A percentile compares a stretch with the other conserved stretches of the same genome.
phyloP scores from a whole-genome alignment of 208 protist genomes.

The Lotmaria passim region DNA sequence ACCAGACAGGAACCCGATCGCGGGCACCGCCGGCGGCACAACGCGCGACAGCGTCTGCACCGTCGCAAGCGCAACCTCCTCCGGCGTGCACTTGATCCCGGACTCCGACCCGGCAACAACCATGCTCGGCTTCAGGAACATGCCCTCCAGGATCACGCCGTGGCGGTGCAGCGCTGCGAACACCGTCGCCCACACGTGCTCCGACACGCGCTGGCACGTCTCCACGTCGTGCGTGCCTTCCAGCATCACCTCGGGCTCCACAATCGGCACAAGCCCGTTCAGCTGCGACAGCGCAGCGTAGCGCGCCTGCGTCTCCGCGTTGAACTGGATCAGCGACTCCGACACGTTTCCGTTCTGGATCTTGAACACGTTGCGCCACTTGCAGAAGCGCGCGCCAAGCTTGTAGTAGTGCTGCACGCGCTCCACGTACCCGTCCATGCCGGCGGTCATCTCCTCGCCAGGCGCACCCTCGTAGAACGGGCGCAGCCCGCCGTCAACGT shows the following conservation, averaged over 20 bases:
- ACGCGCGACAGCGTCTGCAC: slow-evolving; percentile 91
- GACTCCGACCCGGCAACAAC: slow-evolving; percentile 90
- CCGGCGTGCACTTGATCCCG: slow-evolving; percentile 59
- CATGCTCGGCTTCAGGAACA: slow-evolving; percentile 98
- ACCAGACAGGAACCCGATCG: slow-evolving; percentile 96
- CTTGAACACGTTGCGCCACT: slow-evolving; percentile 96
- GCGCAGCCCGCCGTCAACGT: slow-evolving; percentile 93
- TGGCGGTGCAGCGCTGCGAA: slow-evolving; percentile 89
- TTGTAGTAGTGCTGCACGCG: slow-evolving; percentile 94
- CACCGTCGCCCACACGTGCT: slow-evolving; percentile 86
- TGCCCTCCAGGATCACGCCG: slow-evolving; percentile 95
- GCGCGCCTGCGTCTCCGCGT: slow-evolving; percentile 93
- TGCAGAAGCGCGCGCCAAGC: slow-evolving; percentile 96
- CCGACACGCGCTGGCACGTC: slow-evolving; percentile 78
- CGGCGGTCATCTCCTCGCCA: slow-evolving; percentile 95
- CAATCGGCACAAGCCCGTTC: slow-evolving; percentile 97
- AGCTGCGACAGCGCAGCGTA: slow-evolving; percentile 96
- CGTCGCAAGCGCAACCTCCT: slow-evolving; percentile 91
- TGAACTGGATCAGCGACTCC: slow-evolving; percentile 90
- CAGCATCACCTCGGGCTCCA: slow-evolving; percentile 97
- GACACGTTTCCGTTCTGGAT: slow-evolving; percentile 93
- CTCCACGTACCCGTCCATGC: slow-evolving; percentile 93
- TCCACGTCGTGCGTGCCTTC: slow-evolving; percentile 95
- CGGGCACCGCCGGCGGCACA: slow-evolving; percentile 94
- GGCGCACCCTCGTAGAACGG: slow-evolving; percentile 80